These are phyloP conservation scores for Teunomyces barrocoloradensis DNA, from an alignment of 805 yeast genomes.

Conservation along the genomic window DNA sequence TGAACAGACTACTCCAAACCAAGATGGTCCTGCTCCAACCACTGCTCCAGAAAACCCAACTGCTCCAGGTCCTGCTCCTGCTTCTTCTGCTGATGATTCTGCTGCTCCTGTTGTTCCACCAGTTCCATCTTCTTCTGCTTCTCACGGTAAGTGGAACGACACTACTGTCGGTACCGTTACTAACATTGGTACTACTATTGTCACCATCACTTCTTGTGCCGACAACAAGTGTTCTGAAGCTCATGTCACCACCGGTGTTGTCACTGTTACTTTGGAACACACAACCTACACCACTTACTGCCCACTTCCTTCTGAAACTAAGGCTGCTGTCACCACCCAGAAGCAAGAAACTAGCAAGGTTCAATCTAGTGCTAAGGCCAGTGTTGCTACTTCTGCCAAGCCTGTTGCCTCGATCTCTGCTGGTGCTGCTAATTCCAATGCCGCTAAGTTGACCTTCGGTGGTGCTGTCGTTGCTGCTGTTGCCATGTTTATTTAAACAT, in stretches of 20 bases:
- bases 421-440: slow-evolving; percentile 17
- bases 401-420: slow-evolving; percentile 4
- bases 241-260: slow-evolving; percentile 33
- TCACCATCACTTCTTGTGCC: slow-evolving; percentile 35
- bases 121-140: not conserved
- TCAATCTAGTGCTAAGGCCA: not conserved
- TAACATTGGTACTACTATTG: slow-evolving; percentile 21
- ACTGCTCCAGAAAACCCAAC: not conserved
- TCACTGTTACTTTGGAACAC: slow-evolving; percentile 31
- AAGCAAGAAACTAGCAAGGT: not conserved
- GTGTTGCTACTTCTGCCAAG: slow-evolving; percentile 4
- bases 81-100: not conserved
- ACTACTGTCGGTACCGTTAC: slow-evolving; percentile 9
- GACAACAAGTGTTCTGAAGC: slow-evolving; percentile 23
- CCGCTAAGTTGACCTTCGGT: slow-evolving; percentile 9
- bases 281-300: slow-evolving; percentile 36
- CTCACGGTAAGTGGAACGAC: slow-evolving; percentile 21
- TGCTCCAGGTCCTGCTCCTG: not conserved
- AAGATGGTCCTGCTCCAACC: slow-evolving; percentile 3
- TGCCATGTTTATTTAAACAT: slow-evolving; percentile 10
- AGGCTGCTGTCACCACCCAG: not conserved
- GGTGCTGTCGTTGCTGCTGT: slow-evolving; percentile 10
- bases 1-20: not conserved
- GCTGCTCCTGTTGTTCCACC: slow-evolving; percentile 1
- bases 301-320: slow-evolving; percentile 19